Evolutionary conservation across 768 basidiomycete genomes (phyloP).

Genomic region (Leccinum longicurvipes): DNA sequence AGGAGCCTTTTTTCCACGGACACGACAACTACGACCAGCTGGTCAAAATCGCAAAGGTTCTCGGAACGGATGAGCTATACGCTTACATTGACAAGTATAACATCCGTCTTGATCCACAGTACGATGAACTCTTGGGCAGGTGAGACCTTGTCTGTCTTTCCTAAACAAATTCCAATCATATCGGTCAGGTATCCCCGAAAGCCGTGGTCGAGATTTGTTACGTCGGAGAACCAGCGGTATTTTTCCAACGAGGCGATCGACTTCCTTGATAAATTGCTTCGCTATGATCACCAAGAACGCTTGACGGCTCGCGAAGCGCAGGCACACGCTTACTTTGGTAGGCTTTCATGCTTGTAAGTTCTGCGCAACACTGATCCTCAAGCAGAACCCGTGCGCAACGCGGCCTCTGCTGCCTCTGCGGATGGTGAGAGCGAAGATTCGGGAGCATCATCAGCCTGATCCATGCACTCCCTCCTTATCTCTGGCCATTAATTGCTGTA

Average conservation of each 20-base stretch:
- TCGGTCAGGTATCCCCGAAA: conserved; percentile 78
- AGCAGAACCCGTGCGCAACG: conserved; percentile 66
- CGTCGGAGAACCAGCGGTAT: conserved; percentile 92
- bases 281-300: conserved; percentile 97
- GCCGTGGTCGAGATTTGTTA: conserved; percentile 94
- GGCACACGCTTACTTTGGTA: conserved; percentile 90
- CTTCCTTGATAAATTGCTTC: conserved; percentile 90
- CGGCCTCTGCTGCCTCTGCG: conserved; percentile 38
- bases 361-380: conserved; percentile 16
- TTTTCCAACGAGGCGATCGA: conserved; percentile 97
- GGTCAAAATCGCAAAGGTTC: conserved; percentile 96
- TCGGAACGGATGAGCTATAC: conserved; percentile 94
- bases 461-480: conserved; percentile 24
- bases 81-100: conserved; percentile 93
- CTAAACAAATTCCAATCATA: conserved; percentile 5
- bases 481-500: conserved; percentile 29
- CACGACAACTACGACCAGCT: conserved; percentile 99
- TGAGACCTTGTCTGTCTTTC: conserved; percentile 26
- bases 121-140: conserved; percentile 92
- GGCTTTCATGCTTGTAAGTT: conserved; percentile 15
- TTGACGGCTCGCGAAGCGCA: conserved; percentile 94
- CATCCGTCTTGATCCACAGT: conserved; percentile 93
- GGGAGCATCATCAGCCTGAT: conserved; percentile 33
- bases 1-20: conserved; percentile 99
- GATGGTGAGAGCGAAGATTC: conserved; percentile 63